Evolutionary conservation across 208 protist species (phyloP).

Genomic region (Leishmania martiniquensis): DNA sequence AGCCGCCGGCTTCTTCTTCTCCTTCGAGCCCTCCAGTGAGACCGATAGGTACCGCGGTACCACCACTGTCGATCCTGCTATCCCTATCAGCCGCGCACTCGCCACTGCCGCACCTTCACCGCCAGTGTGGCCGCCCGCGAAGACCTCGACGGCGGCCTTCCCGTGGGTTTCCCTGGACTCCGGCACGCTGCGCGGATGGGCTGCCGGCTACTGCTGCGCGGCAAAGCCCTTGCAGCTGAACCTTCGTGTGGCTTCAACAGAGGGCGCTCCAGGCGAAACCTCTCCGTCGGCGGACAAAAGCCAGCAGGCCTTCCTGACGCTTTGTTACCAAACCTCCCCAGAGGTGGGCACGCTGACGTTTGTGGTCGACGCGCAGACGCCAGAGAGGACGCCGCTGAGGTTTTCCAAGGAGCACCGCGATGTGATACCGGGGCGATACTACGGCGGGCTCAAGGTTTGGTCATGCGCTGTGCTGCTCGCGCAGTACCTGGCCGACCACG

Average conservation of each 20-base stretch:
- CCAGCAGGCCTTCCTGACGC: background rate
- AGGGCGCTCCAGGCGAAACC: background rate
- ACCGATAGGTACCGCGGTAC: background rate
- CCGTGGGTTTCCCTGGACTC: conserved; percentile 26
- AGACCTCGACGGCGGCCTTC: conserved; percentile 20
- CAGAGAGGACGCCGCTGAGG: background rate
- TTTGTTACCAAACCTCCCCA: conserved; percentile 56
- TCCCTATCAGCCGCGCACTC: background rate
- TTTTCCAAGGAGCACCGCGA: conserved; percentile 50
- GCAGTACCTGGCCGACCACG: conserved; percentile 57
- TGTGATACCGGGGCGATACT: conserved; percentile 87
- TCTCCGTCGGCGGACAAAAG: background rate
- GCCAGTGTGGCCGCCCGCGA: conserved; percentile 18
- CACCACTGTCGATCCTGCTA: background rate
- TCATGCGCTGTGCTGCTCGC: conserved; percentile 78
- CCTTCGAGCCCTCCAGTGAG: conserved; percentile 16
- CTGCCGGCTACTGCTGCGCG: conserved; percentile 9
- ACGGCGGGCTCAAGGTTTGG: conserved; percentile 91
- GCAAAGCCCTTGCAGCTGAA: conserved; percentile 21
- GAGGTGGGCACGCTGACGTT: conserved; percentile 41
- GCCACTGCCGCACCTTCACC: background rate
- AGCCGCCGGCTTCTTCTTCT: conserved; percentile 30
- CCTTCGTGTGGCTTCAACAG: background rate
- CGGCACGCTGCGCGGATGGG: conserved; percentile 14
- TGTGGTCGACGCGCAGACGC: conserved; percentile 5